Evolutionary conservation across 2,329 filamentous ascomycete species (phyloP).

Genomic region (Claviceps quebecensis): DNA sequence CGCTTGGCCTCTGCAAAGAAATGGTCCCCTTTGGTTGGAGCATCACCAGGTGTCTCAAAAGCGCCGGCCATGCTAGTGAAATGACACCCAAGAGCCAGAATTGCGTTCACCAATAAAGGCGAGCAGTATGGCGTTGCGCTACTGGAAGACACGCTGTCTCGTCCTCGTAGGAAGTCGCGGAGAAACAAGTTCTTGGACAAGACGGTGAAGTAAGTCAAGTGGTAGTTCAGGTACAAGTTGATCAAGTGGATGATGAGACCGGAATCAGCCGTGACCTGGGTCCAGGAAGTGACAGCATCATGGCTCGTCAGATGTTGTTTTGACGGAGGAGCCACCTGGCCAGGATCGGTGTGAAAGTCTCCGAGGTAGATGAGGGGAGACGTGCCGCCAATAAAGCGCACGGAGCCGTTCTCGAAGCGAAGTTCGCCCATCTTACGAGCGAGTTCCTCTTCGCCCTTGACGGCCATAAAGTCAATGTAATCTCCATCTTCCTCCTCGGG

Average conservation of each 20-base stretch:
- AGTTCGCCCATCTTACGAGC: constrained; percentile 90
- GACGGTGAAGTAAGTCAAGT: constrained; percentile 91
- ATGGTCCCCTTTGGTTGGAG: constrained; percentile 80
- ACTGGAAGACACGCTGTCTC: constrained; percentile 34
- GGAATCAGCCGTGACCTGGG: constrained; percentile 65
- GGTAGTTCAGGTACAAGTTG: constrained; percentile 97
- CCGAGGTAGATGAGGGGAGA: constrained; percentile 81
- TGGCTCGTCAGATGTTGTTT: constrained; percentile 38
- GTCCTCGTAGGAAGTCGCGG: constrained; percentile 66
- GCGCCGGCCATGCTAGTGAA: constrained; percentile 69
- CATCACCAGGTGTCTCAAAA: constrained; percentile 56
- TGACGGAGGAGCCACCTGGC: constrained; percentile 25
- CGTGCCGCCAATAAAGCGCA: constrained; percentile 86
- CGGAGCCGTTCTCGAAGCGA: constrained; percentile 70
- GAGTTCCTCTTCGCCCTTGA: constrained; percentile 60
- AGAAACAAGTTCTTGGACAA: constrained; percentile 79
- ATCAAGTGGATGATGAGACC: constrained; percentile 74
- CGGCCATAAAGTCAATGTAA: constrained; percentile 23
- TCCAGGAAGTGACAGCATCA: constrained; percentile 74
- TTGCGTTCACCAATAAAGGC: constrained; percentile 78
- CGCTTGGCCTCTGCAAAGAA: constrained; percentile 92
- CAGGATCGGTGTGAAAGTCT: constrained; percentile 24
- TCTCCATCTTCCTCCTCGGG: constrained; percentile 27
- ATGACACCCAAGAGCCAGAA: constrained; percentile 84
- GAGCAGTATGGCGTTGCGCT: constrained; percentile 64